phyloP scores from a whole-genome alignment of 1,284 basidiomycete genomes.

The Puccinia horiana region DNA sequence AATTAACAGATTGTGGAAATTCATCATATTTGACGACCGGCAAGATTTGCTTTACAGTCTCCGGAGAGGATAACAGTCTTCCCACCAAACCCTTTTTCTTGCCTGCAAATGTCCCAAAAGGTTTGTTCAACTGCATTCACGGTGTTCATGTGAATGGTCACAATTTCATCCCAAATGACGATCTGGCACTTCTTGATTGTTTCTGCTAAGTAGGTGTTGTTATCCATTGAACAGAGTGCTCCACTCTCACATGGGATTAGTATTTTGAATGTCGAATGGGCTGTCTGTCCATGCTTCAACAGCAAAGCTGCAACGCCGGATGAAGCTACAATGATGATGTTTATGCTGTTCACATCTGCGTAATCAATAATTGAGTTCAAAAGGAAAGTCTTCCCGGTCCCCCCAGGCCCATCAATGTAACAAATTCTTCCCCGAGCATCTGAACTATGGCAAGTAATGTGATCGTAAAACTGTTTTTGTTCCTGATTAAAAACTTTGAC shows the following conservation, averaged over 20 bases:
- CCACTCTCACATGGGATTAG: slow-evolving; percentile 52
- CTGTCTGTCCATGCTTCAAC: slow-evolving; percentile 60
- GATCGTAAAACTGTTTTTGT: neutral
- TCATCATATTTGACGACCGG: neutral
- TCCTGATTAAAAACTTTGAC: neutral
- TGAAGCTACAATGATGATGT: too few relatives aligned
- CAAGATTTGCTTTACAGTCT: neutral
- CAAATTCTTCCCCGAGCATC: too few relatives aligned
- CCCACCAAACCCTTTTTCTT: neutral
- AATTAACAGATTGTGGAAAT: neutral
- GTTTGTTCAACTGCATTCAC: neutral
- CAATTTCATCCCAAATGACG: neutral
- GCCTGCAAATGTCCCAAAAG: neutral
- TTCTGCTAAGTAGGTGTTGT: neutral
- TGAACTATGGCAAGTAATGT: too few relatives aligned
- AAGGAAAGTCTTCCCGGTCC: slow-evolving; percentile 63
- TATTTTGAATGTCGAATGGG: slow-evolving; percentile 62
- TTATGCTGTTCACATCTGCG: slow-evolving; percentile 55
- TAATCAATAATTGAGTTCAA: slow-evolving; percentile 60
- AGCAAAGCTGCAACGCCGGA: slow-evolving; percentile 63
- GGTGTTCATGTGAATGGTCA: neutral
- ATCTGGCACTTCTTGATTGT: neutral
- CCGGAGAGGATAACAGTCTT: neutral
- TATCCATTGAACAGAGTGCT: neutral
- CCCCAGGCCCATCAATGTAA: neutral